Percentiles rank a stretch among this genome's conserved stretches.
phyloP scores from a whole-genome alignment of 2,329 filamentous ascomycete species.

The Colletotrichum falcatum region DNA sequence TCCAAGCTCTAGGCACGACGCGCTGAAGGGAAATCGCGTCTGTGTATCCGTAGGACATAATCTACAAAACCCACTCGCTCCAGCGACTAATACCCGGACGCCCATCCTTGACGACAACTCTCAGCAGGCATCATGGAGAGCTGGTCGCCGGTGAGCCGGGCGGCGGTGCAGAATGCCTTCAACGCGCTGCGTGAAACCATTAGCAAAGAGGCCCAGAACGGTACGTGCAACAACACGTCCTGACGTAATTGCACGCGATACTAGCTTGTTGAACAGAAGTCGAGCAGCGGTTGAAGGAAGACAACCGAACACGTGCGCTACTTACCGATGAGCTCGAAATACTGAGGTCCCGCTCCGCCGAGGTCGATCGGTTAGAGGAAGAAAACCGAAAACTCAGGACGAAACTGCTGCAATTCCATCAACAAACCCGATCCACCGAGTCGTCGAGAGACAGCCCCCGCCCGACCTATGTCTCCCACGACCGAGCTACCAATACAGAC shows the following conservation, averaged over 20 bases:
- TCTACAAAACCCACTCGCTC: not conserved
- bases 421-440: slow-evolving; percentile 26
- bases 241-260: slow-evolving; percentile 41
- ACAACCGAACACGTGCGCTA: slow-evolving; percentile 2
- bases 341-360: slow-evolving; percentile 49
- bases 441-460: slow-evolving; percentile 22
- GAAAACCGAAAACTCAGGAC: slow-evolving; percentile 57
- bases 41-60: not conserved
- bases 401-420: slow-evolving; percentile 51
- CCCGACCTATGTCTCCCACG: slow-evolving; percentile 5
- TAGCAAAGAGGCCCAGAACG: slow-evolving; percentile 52
- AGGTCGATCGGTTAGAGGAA: slow-evolving; percentile 53
- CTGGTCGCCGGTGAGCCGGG: slow-evolving; percentile 55
- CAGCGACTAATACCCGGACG: not conserved
- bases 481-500: slow-evolving; percentile 32
- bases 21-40: slow-evolving; percentile 9
- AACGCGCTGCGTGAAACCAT: slow-evolving; percentile 55
- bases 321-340: slow-evolving; percentile 49
- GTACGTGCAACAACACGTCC: slow-evolving; percentile 46
- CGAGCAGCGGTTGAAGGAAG: slow-evolving; percentile 40
- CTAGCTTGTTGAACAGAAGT: slow-evolving; percentile 45
- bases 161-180: slow-evolving; percentile 55
- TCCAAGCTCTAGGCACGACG: not conserved
- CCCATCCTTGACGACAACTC: not conserved
- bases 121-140: slow-evolving; percentile 49